These are phyloP conservation scores for Rhizopus delemar DNA, from an alignment of 371 early-diverging fungal species.

Conservation along the genomic window DNA sequence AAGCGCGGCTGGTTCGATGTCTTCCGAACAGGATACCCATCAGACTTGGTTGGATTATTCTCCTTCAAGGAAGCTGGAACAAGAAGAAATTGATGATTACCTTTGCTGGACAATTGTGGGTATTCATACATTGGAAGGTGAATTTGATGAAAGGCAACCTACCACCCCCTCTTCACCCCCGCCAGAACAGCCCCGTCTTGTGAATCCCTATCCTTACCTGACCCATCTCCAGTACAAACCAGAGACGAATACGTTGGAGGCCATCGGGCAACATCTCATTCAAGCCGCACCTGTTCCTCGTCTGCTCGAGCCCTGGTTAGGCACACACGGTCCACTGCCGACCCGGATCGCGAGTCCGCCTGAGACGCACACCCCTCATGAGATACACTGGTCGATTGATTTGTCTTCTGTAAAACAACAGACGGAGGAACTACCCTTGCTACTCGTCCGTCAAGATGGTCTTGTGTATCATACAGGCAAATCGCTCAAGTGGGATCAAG, in stretches of 20 bases:
- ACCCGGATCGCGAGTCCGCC: constrained; percentile 20
- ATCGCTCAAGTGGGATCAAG: constrained; percentile 23
- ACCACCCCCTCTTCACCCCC: constrained; percentile 36
- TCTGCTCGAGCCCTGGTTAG: constrained; percentile 43
- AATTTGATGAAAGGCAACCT: constrained; percentile 48
- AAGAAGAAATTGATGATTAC: constrained; percentile 66
- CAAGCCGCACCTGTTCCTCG: constrained; percentile 23
- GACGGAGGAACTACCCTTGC: constrained; percentile 32
- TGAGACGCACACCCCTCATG: constrained; percentile 31
- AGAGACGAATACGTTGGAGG: constrained; percentile 25
- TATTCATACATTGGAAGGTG: constrained; percentile 56
- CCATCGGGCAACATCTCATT: constrained; percentile 36
- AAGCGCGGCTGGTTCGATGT: constrained; percentile 33
- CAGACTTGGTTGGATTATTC: constrained; percentile 39
- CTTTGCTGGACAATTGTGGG: constrained; percentile 88
- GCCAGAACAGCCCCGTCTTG: constrained; percentile 17
- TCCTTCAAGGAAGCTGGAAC: constrained; percentile 20
- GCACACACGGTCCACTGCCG: constrained; percentile 40
- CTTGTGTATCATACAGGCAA: constrained; percentile 40
- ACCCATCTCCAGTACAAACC: constrained; percentile 26
- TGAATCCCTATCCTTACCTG: constrained; percentile 46
- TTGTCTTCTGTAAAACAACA: constrained; percentile 8
- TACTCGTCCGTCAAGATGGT: constrained; percentile 45
- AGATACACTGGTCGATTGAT: constrained; percentile 26
- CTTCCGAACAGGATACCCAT: constrained; percentile 11